Base-by-base conservation (phyloP, 2,329 filamentous ascomycete genomes). In the Aspergillus ibericus region DNA sequence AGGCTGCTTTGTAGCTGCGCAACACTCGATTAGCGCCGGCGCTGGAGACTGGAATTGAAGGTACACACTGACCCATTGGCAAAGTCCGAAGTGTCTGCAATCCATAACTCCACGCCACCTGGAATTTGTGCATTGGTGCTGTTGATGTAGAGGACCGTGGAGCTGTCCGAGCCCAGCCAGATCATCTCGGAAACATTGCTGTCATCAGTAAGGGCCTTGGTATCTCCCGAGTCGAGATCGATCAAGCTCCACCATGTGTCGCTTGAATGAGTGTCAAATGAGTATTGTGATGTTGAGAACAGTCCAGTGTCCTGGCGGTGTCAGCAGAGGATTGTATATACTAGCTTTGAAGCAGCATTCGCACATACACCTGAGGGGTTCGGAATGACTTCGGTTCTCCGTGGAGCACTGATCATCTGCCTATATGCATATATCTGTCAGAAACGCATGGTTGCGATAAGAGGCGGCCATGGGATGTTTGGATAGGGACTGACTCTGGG, bases 191-290 rank as follows among this genome's bases (percentile, higher is more conserved):
- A 86, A 53, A 87, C 86, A 56, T 82, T 81, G 22, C 81, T 70
- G 62, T 90, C 85, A 53, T 88, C 83, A 48, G 85, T 88, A 10
- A 96, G 79, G 12, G 87, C 75, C 4, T 81, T 84, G 4, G 88
- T 88, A 52, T 88, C 81, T 34, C 88, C 88, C 7, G 83, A 85
- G 47, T 82, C 78, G 59, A 92, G 81, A 65, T 93, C 86, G 40
- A 96, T 78, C 25, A 93, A 65, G 89, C 87, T 77, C 92, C 88
- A 59, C 80, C 82, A 70, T 7, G 71, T 73, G 5, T 82, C 59
- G 70, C 88, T 89, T 48, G 82, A 81, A 71, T 96, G 91, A 0
- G 85, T 82, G 38, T 89, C 81, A 74, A 96, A 96, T 5, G 87
- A 93, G 74, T 96, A 96, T 1, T 88, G 86, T 0, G 89, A 90